Evolutionary conservation across 78 protist genomes (phyloP).

Genomic region (Cavenderia fasciculata): DNA sequence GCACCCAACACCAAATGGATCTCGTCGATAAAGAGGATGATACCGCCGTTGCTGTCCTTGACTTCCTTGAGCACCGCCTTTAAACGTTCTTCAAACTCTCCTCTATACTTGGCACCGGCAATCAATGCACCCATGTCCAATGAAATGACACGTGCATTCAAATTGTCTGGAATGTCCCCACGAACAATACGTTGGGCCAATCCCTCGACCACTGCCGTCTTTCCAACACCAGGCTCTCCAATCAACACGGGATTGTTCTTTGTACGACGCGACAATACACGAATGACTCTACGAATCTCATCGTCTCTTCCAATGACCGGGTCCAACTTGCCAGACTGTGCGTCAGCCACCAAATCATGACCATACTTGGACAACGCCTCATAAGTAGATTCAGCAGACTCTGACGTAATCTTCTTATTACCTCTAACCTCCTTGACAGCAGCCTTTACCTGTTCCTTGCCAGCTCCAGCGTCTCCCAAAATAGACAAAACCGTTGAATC

Average conservation of each 20-base stretch:
- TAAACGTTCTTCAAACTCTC: conserved; percentile 99
- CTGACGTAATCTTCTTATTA: conserved; percentile 57
- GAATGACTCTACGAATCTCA: conserved; percentile 95
- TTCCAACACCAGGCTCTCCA: conserved; percentile 97
- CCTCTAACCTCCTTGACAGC: conserved; percentile 79
- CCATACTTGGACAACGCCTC: conserved; percentile 81
- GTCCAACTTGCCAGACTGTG: conserved; percentile 94
- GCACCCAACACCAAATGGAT: conserved; percentile 98
- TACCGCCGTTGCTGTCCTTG: conserved; percentile 86
- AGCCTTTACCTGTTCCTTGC: conserved; percentile 39
- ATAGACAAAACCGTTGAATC: conserved; percentile 47
- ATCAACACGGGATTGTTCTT: conserved; percentile 99
- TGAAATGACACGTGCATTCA: conserved; percentile 86
- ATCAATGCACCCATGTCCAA: conserved; percentile 98
- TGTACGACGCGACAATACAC: conserved; percentile 86
- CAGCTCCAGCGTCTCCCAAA: conserved; percentile 58
- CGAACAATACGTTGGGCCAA: conserved; percentile 97
- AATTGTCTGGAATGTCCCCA: conserved; percentile 97
- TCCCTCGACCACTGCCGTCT: conserved; percentile 99
- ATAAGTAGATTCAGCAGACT: conserved; percentile 77
- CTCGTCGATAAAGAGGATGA: conserved; percentile 99
- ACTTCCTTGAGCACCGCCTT: conserved; percentile 98
- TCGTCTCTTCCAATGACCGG: conserved; percentile 99
- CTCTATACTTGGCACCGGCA: conserved; percentile 99
- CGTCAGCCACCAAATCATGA: conserved; percentile 69